Percentiles rank a stretch among this genome's conserved stretches.
These are phyloP conservation scores for Thoreauomyces humboldtii DNA, from an alignment of 192 early-diverging fungal genomes.

Conservation along the genomic window DNA sequence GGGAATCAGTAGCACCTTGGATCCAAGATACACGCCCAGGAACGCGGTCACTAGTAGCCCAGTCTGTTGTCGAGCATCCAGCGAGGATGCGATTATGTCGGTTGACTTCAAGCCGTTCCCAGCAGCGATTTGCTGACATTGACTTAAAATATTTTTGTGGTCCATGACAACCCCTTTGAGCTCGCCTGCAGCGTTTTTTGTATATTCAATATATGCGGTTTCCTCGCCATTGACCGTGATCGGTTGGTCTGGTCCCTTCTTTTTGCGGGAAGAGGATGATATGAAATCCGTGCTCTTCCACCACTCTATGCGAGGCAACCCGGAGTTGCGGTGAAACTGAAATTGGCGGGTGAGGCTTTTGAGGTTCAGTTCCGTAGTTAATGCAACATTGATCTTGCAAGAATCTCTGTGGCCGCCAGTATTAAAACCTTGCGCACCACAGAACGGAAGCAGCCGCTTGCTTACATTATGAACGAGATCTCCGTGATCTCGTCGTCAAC, in stretches of 20 bases:
- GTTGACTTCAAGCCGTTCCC: conserved; percentile 14
- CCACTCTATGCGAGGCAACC: conserved; percentile 70
- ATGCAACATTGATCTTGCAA: conserved; percentile 53
- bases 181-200: conserved; percentile 77
- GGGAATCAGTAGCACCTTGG: conserved; percentile 64
- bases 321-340: conserved; percentile 53
- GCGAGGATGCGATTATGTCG: conserved; percentile 64
- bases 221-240: conserved; percentile 45
- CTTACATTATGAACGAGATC: conserved; percentile 64
- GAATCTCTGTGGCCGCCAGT: conserved; percentile 9
- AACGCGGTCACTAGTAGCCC: conserved; percentile 69
- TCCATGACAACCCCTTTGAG: conserved; percentile 80
- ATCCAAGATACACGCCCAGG: conserved; percentile 68
- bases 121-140: conserved; percentile 48
- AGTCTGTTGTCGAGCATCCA: conserved; percentile 81
- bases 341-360: conserved; percentile 74
- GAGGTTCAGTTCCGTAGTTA: conserved; percentile 80
- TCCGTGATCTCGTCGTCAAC: conserved; percentile 70
- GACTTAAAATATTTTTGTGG: conserved; percentile 72
- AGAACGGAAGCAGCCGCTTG: background rate
- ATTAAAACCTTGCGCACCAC: conserved; percentile 57
- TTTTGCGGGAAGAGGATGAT: conserved; percentile 40
- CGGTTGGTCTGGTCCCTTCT: conserved; percentile 10
- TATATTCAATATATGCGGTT: conserved; percentile 82
- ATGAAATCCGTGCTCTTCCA: conserved; percentile 79